These are phyloP conservation scores for Aspergillus cavernicola DNA, from an alignment of 495 filamentous ascomycete genomes.

Conservation along the genomic window DNA sequence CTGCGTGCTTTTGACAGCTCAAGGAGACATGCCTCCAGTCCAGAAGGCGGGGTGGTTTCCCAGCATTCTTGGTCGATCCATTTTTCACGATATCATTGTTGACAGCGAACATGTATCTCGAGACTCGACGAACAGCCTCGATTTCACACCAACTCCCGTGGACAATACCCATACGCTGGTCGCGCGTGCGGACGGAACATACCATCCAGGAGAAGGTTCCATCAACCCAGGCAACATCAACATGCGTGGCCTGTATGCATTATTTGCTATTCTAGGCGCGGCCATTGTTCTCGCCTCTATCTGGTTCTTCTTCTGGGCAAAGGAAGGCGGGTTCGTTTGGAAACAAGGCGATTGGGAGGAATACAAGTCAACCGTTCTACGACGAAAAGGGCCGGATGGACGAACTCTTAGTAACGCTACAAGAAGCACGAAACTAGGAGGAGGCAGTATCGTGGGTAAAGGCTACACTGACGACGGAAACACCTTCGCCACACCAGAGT, in stretches of 20 bases:
- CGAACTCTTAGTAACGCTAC: slow-evolving; percentile 77
- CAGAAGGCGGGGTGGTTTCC: slow-evolving; percentile 23
- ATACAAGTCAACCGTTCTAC: slow-evolving; percentile 94
- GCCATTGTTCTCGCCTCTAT: slow-evolving; percentile 71
- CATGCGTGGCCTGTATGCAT: slow-evolving; percentile 74
- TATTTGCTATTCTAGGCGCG: slow-evolving; percentile 82
- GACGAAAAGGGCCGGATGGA: slow-evolving; percentile 85
- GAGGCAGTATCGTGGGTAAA: slow-evolving; percentile 67
- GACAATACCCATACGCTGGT: slow-evolving; percentile 15
- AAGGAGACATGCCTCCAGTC: slow-evolving; percentile 32
- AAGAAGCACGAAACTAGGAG: slow-evolving; percentile 73
- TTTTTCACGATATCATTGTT: slow-evolving; percentile 9
- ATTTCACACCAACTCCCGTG: background rate
- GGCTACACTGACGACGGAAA: slow-evolving; percentile 54
- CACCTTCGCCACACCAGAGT: slow-evolving; percentile 43
- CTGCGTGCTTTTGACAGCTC: slow-evolving; percentile 38
- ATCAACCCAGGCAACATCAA: slow-evolving; percentile 68
- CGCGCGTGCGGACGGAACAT: slow-evolving; percentile 21
- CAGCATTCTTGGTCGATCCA: slow-evolving; percentile 24
- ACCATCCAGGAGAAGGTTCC: slow-evolving; percentile 47
- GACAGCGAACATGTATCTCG: background rate
- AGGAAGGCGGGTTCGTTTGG: slow-evolving; percentile 91
- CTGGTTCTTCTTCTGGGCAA: slow-evolving; percentile 99
- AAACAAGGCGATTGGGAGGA: slow-evolving; percentile 89
- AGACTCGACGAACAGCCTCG: background rate